Evolutionary conservation across 2,329 filamentous ascomycete genomes (phyloP), one percentile per base, ranked within the genome.

Genomic region (Xylariaceae sp.): DNA sequence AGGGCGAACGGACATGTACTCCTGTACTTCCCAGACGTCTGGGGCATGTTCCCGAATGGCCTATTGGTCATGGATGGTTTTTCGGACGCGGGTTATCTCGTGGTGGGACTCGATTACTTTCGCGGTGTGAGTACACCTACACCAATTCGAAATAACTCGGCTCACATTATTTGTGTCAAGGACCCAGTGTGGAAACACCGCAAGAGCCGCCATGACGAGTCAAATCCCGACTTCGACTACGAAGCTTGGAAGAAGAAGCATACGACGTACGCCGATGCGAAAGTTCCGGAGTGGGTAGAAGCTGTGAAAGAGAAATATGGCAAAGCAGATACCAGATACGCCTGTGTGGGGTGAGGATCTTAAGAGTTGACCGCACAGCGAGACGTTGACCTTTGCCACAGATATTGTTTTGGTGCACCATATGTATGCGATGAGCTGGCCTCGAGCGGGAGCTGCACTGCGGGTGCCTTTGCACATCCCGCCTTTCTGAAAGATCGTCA

Each of bases 401-500:
- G 70, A 4, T 66, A 64, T 47, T 66, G 62, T 47, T 66, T 68
- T 37, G 65, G 64, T 3, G 65, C 64, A 1, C 71, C 71, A 6
- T 74, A 69, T 44, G 71, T 72, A 3, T 67, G 64, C 40, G 42
- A 67, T 31, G 53, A 67, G 45, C 55, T 74, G 2, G 64, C 16
- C 7, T n/a, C 68, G 0, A 50, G 48, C 4, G 59, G 61, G 12
- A 53, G 46, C 0, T 63, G 67, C 4, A 53, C 56, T 2, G 72
- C 60, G 1, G 73, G 73, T 1, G 73, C 71, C 1, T 72, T 76
- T 52, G 73, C 69, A 1, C 72, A 76, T 46, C 73, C 73, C 2
- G 66, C 72, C 1, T 68, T 71, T 44, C 48, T 76, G 34, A 72
- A 70, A 35, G 70, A 75, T 38, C 54, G 61, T 19, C 67, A 74